Evolutionary conservation across 192 early-diverging fungal genomes (phyloP), one percentile per base, ranked within the genome.

Genomic region (Podochytrium sp.): DNA sequence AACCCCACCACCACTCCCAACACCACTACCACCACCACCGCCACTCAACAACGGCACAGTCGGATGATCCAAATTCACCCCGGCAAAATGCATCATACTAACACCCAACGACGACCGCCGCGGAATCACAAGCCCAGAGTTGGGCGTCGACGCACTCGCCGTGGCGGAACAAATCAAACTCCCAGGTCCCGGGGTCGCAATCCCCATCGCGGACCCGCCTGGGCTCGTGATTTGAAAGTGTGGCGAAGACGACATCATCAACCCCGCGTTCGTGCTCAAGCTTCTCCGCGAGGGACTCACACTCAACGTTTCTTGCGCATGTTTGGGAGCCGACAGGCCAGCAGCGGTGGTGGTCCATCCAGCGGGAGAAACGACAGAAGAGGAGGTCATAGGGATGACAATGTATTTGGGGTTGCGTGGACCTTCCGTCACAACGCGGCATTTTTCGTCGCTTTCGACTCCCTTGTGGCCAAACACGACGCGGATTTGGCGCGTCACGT

Each of bases 401-500:
- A 76, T 74, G 61, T 84, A 90, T 25, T 76, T 80, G 25, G 86
- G 82, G 39, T 80, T 67, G 0, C 84, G 69, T 0, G 91, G 91
- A 5, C 85, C 90, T 62, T 91, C 91, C 39, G 78, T 79, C 7
- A 91, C 87, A 1, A 87, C 84, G 3, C 80, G 72, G 14, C 90
- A 67, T 43, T 86, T 86, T 63, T 94, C 93, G 43, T 88, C 89
- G 3, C 80, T 77, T 58, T 92, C 92, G 4, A 83, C 77, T 2
- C 81, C 80, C 30, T 89, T 80, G 60, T 86, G 89, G 2, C 88
- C 83, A 85, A 92, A 94, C 0, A 94, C 92, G 20, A 93, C 92
- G 4, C 92, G 84, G 33, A 94, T 79, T 25, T 78, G 73, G 3
- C 87, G 83, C 42, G 88, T 86, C 23, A 94, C 71, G 56, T 91